A percentile compares a stretch with the other conserved stretches of the same genome.
Evolutionary conservation across 1,139 yeast species (phyloP).

Genomic region (Schizosaccharomyces versatilis): DNA sequence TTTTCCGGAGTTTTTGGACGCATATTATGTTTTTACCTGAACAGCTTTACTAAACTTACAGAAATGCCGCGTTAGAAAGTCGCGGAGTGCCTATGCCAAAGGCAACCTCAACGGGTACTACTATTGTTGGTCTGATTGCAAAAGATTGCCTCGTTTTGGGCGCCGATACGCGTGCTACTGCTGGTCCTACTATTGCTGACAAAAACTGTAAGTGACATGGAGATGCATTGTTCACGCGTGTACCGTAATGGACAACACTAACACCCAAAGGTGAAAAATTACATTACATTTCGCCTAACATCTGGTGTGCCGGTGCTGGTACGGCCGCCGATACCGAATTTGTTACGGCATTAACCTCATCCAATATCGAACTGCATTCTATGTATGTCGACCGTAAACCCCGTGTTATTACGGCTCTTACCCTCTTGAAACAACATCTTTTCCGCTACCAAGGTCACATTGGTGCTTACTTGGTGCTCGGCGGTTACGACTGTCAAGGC

Average conservation of each 20-base stretch:
- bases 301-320: conserved; percentile 90
- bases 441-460: conserved; percentile 92
- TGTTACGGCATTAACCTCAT: conserved; percentile 80
- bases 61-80: conserved; percentile 52
- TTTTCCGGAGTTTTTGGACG: no score
- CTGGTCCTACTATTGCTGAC: conserved; percentile 90
- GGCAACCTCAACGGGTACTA: conserved; percentile 94
- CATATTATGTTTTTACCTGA: no score
- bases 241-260: background rate
- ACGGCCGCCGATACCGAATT: conserved; percentile 96
- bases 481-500: conserved; percentile 86
- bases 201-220: conserved; percentile 84
- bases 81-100: conserved; percentile 58
- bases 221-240: conserved; percentile 16
- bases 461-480: conserved; percentile 91
- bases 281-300: conserved; percentile 46
- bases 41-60: background rate
- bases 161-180: conserved; percentile 94
- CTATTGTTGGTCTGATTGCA: conserved; percentile 88
- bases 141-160: conserved; percentile 65
- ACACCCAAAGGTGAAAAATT: background rate
- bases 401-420: conserved; percentile 79
- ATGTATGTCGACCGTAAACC: conserved; percentile 68
- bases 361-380: conserved; percentile 75
- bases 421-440: conserved; percentile 80